Evolutionary conservation across 2,329 filamentous ascomycete genomes (phyloP).

Genomic region (Seiridium unicorne): DNA sequence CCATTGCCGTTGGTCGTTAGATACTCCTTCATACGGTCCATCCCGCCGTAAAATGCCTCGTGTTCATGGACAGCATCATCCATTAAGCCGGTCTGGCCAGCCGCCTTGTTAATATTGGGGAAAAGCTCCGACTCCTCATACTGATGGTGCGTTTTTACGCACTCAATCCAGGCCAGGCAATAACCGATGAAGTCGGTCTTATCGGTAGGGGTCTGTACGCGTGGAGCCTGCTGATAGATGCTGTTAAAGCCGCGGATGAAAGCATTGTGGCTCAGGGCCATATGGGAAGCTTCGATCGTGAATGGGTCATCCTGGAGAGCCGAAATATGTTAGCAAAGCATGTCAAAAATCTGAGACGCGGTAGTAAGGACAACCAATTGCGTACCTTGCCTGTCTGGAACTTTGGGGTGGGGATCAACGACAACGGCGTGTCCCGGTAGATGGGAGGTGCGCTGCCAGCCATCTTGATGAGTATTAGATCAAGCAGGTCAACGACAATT

Average conservation of each 20-base stretch:
- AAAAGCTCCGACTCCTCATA: constrained; percentile 20
- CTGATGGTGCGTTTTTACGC: constrained; percentile 16
- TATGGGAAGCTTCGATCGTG: constrained; percentile 19
- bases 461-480: constrained; percentile 4
- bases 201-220: constrained; percentile 8
- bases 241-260: constrained; percentile 23
- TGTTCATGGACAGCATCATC: constrained; percentile 14
- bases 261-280: constrained; percentile 20
- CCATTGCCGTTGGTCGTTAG: constrained; percentile 1
- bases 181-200: constrained; percentile 20
- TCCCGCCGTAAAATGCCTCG: constrained; percentile 15
- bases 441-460: constrained; percentile 8
- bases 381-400: constrained; percentile 38
- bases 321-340: constrained; percentile 7
- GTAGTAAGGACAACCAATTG: too few species aligned
- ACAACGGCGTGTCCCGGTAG: constrained; percentile 16
- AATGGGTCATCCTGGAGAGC: constrained; percentile 15
- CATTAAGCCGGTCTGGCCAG: constrained; percentile 17
- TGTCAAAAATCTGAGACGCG: too few species aligned
- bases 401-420: constrained; percentile 14
- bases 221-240: constrained; percentile 20
- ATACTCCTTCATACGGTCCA: constrained; percentile 14
- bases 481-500: too few species aligned
- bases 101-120: constrained; percentile 16
- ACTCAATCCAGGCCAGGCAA: constrained; percentile 17